Base-by-base conservation (phyloP, 768 basidiomycete genomes). In the Hericium coralloides region DNA sequence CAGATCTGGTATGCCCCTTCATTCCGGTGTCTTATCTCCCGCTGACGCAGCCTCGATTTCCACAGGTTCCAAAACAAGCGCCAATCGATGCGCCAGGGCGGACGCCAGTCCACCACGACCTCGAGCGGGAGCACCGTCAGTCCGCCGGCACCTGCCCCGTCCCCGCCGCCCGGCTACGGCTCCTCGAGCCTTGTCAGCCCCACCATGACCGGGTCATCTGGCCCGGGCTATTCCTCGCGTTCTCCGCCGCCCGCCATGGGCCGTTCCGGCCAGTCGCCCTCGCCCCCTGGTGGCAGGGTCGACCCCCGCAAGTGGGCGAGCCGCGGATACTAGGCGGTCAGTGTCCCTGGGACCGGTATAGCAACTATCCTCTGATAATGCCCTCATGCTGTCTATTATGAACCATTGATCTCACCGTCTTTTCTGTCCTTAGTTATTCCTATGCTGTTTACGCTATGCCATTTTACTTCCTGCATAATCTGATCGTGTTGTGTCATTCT, bases 1-100 rank as follows among this genome's bases (percentile, higher is more conserved):
- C 90, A 92, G 68, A 92, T 92, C 56, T 92, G 90, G 90, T 90
- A 68, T 63, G 75, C 64, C 15, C 38, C 49, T 39, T 26, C 45
- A 22, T 47, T 38, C n/a, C 52, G 26, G 26, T 5, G 26, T 53
- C 38, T 41, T 43, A 38, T 39, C 22, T 8, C 15, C 2, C 43
- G 7, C 9, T 22, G 38, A 31, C 31, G 53, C 38, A 37, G 22
- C 37, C 41, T 18, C 26, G 22, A 37, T 55, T 58, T 53, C 55
- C 36, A 54, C 20, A 64, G 58, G 61, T 64, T 63, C 36, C 60
- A 62, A 41, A 56, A 60, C 55, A 58, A 61, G 51, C 41, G 59
- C 15, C 59, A 61, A 41, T 56, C 60, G 48, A 55, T 49, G 57
- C 59, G 60, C 36, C 59, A 60, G 55, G 49, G 52, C 6, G 57